Conservation (phyloP, 176 grass and related monocot species). For the Sorghum bicolor region Sorghum_bicolor_NCBIv3 NC_012871.2:7127001-7127500, state of each 20-base stretch:
- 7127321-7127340: no score
- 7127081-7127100: not conserved
- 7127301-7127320: no score
- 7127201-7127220: not conserved
- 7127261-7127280: conserved; percentile 4
- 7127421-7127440: no score
- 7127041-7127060: not conserved
- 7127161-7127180: not conserved
- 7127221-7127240: not conserved
- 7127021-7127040: not conserved
- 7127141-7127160: not conserved
- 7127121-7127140: conserved; percentile 20
- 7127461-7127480: no score
- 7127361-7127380: no score
- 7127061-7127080: not conserved
- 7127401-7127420: no score
- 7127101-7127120: not conserved
- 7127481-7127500: no score
- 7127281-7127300: no score
- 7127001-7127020: not conserved
- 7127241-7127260: not conserved
- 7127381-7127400: no score
- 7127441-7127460: no score
- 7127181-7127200: not conserved
- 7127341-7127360: no score